A percentile compares a stretch with the other conserved stretches of the same genome.
Conservation (phyloP, 2,329 filamentous ascomycete species). For the Penicillium concentricum region DNA sequence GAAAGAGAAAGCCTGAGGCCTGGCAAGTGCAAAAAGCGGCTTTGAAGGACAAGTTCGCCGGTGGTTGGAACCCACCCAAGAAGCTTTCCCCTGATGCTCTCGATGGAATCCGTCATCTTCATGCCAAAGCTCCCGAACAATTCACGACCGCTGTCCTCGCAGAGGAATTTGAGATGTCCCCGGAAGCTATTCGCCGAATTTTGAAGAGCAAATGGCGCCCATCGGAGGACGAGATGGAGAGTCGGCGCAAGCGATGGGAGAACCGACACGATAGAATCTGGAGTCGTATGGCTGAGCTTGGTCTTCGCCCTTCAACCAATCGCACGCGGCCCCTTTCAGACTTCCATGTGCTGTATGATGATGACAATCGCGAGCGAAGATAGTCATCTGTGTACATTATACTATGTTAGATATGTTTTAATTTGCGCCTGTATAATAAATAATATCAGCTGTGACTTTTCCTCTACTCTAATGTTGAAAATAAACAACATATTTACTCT, state of each 20-base stretch:
- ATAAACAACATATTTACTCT: neutral
- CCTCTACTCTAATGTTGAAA: no score
- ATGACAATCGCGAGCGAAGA: slow-evolving; percentile 13
- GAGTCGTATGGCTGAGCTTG: slow-evolving; percentile 48
- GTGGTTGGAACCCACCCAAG: slow-evolving; percentile 77
- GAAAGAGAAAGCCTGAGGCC: slow-evolving; percentile 43
- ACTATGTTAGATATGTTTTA: neutral
- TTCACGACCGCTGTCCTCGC: slow-evolving; percentile 76
- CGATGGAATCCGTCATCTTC: slow-evolving; percentile 81
- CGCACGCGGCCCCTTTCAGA: slow-evolving; percentile 28
- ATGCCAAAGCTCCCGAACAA: slow-evolving; percentile 70
- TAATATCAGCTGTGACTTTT: neutral
- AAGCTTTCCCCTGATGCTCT: slow-evolving; percentile 88
- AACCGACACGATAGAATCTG: slow-evolving; percentile 47
- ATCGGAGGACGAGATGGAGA: slow-evolving; percentile 38
- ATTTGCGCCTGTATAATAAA: slow-evolving; percentile 1
- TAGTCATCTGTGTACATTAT: neutral
- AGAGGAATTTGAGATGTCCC: slow-evolving; percentile 77
- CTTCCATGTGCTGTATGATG: slow-evolving; percentile 26
- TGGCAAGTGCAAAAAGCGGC: slow-evolving; percentile 79
- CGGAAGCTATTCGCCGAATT: slow-evolving; percentile 84
- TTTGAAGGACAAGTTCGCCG: slow-evolving; percentile 74
- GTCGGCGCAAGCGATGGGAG: slow-evolving; percentile 46
- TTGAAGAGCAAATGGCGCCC: slow-evolving; percentile 59
- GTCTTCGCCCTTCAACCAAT: slow-evolving; percentile 57